phyloP scores from a whole-genome alignment of 768 basidiomycete species.

The Hericium erinaceus region DNA sequence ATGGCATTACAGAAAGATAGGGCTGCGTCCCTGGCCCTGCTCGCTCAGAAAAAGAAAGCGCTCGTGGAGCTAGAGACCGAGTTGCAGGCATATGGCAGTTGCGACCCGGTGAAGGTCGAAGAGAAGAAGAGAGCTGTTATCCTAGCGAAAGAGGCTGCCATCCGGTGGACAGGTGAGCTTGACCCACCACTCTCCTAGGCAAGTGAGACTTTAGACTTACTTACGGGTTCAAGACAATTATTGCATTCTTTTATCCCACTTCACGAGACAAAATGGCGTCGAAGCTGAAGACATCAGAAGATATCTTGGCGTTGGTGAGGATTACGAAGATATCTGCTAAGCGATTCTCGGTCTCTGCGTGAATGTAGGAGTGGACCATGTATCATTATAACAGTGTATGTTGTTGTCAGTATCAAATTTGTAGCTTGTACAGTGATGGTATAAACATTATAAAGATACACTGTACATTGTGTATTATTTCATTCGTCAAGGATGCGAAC shows the following conservation, averaged over 20 bases:
- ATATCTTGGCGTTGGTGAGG: slow-evolving; percentile 58
- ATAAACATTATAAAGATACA: too few species aligned
- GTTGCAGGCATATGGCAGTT: slow-evolving; percentile 69
- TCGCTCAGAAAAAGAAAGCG: slow-evolving; percentile 39
- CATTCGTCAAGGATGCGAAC: too few species aligned
- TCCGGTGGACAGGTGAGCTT: slow-evolving; percentile 77
- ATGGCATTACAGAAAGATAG: slow-evolving; percentile 43
- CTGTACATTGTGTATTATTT: too few species aligned
- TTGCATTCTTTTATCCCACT: slow-evolving; percentile 51
- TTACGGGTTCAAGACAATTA: slow-evolving; percentile 49
- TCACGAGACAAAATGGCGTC: slow-evolving; percentile 52
- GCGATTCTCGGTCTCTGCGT: too few species aligned
- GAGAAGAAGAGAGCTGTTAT: slow-evolving; percentile 62
- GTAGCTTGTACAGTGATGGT: too few species aligned
- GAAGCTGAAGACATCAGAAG: slow-evolving; percentile 55
- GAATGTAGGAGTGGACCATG: too few species aligned
- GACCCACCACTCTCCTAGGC: slow-evolving; percentile 15
- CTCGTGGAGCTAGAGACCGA: slow-evolving; percentile 52
- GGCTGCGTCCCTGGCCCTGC: slow-evolving; percentile 37
- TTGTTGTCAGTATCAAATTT: too few species aligned
- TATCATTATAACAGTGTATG: too few species aligned
- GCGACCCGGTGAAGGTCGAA: slow-evolving; percentile 76
- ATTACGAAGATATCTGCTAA: slow-evolving; percentile 68
- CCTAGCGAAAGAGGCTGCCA: slow-evolving; percentile 74
- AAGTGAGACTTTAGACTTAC: background rate